These are phyloP conservation scores for Xylaria palmicola DNA, from an alignment of 495 filamentous ascomycete genomes.

Conservation along the genomic window DNA sequence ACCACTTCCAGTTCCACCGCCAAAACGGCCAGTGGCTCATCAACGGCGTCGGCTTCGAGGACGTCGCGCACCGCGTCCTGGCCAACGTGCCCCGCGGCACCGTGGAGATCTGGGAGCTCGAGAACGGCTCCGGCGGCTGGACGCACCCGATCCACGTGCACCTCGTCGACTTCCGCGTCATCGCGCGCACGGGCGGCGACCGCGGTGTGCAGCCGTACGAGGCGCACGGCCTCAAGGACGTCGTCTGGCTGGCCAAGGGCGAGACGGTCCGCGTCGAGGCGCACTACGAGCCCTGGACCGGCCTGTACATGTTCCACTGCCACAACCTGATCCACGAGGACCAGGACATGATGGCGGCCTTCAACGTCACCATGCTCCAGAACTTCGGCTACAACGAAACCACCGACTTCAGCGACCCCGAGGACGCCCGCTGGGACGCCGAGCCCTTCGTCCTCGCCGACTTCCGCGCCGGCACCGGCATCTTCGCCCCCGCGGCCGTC, in stretches of 20 bases:
- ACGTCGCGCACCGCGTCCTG: slow-evolving; percentile 53
- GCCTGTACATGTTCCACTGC: slow-evolving; percentile 58
- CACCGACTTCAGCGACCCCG: slow-evolving; percentile 35
- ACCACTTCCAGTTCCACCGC: slow-evolving; percentile 40
- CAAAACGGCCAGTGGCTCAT: slow-evolving; percentile 38
- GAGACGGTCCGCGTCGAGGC: slow-evolving; percentile 52
- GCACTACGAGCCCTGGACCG: slow-evolving; percentile 53
- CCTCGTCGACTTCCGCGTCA: slow-evolving; percentile 56
- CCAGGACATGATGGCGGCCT: slow-evolving; percentile 62
- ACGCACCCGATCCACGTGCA: slow-evolving; percentile 59
- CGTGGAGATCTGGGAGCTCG: slow-evolving; percentile 52
- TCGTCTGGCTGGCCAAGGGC: slow-evolving; percentile 46
- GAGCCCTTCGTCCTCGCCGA: slow-evolving; percentile 11
- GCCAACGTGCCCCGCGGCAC: slow-evolving; percentile 47
- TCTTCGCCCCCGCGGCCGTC: slow-evolving; percentile 14
- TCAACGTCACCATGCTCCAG: slow-evolving; percentile 51
- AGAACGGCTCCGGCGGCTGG: slow-evolving; percentile 48
- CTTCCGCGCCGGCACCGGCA: slow-evolving; percentile 10
- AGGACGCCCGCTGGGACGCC: slow-evolving; percentile 32
- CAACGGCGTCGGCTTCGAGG: slow-evolving; percentile 52
- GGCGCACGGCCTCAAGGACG: slow-evolving; percentile 49
- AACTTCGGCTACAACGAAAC: slow-evolving; percentile 50
- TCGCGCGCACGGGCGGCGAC: slow-evolving; percentile 42
- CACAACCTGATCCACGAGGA: slow-evolving; percentile 62
- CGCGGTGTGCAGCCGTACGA: slow-evolving; percentile 48